phyloP scores from a whole-genome alignment of 2,329 filamentous ascomycete genomes.

The Aspergillus clavatus region DNA sequence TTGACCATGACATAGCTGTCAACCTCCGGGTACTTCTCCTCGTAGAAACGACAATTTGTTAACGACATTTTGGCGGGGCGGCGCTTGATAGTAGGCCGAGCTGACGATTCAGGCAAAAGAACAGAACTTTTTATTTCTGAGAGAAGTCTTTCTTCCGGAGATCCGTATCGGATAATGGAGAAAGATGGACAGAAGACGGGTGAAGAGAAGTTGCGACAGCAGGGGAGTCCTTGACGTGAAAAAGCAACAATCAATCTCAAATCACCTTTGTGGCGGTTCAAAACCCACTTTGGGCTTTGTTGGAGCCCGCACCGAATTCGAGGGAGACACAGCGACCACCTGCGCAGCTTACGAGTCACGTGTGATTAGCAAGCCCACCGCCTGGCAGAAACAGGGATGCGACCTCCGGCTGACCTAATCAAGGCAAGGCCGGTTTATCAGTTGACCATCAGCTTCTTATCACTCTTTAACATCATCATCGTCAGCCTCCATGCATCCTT shows the following conservation, averaged over 20 bases:
- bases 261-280: slow-evolving; percentile 37
- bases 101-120: neutral
- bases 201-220: slow-evolving; percentile 7
- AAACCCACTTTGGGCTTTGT: slow-evolving; percentile 33
- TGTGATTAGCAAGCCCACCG: slow-evolving; percentile 10
- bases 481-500: no score
- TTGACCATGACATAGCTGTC: slow-evolving; percentile 99
- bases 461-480: no score
- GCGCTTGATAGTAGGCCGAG: slow-evolving; percentile 22
- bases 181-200: slow-evolving; percentile 8
- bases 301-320: slow-evolving; percentile 13
- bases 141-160: neutral
- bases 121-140: neutral
- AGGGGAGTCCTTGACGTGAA: slow-evolving; percentile 17
- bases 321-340: slow-evolving; percentile 2
- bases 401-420: no score
- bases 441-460: no score
- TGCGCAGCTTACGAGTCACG: slow-evolving; percentile 2
- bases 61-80: slow-evolving; percentile 74
- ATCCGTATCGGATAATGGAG: slow-evolving; percentile 11
- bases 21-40: slow-evolving; percentile 96
- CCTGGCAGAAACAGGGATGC: slow-evolving; percentile 6
- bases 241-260: slow-evolving; percentile 30
- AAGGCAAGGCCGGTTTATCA: no score
- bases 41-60: slow-evolving; percentile 95